Evolutionary conservation across 345 rosid species (phyloP), one percentile per base, ranked within the genome.

Genomic region (Citrus reticulata): DNA sequence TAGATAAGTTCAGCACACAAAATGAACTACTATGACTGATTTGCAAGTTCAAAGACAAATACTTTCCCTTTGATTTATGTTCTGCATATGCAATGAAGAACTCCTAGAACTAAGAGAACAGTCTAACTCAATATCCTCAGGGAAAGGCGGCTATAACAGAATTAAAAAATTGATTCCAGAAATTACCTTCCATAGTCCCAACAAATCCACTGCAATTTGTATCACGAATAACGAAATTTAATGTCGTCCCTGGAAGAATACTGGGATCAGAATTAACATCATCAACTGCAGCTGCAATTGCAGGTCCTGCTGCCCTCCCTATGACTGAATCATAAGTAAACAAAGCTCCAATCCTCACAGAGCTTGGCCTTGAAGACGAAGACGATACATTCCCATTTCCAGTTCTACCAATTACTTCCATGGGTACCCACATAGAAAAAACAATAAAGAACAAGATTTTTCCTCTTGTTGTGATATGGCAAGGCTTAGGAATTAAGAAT

Each of bases 201-300:
- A 85, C 40, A 83, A 95, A 95, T 68, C 94, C 97, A 72, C 94
- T 95, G 91, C 99, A 95, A 68, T 93, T 92, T 1, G 97, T 84
- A 79, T 93, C 91, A 8, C 77, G 89, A 59, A 86, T 46, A 68
- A 88, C 37, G 8, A 88, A 64, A 30, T 84, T 90, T 82, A 95
- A 74, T 66, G 86, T 81, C 4, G 86, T 88, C 27, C 86, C 86
- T 2, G 81, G 79, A 70, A 95, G 97, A 81, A 92, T 66, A 68
- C 64, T 84, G 61, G 90, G 85, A 82, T 91, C 89, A 74, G 91
- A 77, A 79, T 95, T 93, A 40, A 93, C 91, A 61, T 90, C 98
- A 25, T 82, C 88, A 55, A 93, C 80, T 7, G 98, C 98, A 59
- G 89, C 93, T 71, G 40, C 58, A 79, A 93, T 65, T 59, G 95